phyloP scores from a whole-genome alignment of 768 basidiomycete genomes.

The Boletellus ananas region DNA sequence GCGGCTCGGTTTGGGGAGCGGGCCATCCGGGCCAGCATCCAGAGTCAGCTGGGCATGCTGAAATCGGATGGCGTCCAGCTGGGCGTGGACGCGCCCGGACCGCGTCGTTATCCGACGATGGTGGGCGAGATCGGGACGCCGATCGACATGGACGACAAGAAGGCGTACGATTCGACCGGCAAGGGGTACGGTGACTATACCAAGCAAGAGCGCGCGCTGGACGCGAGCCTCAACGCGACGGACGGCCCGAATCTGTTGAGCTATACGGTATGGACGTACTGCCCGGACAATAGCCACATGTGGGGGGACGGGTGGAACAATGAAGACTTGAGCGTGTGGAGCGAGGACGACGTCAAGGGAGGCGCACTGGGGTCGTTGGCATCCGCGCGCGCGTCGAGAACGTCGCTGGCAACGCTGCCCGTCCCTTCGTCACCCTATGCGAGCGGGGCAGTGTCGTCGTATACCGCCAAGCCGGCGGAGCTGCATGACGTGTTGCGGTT shows the following conservation, averaged over 20 bases:
- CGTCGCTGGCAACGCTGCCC: conserved; percentile 20
- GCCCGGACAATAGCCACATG: conserved; percentile 72
- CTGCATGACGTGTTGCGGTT: conserved; percentile 44
- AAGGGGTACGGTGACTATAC: conserved; percentile 69
- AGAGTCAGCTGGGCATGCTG: conserved; percentile 77
- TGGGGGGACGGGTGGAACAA: conserved; percentile 98
- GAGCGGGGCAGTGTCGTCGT: neutral
- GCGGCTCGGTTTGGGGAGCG: conserved; percentile 80
- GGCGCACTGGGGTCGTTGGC: conserved; percentile 1
- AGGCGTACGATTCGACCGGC: conserved; percentile 58
- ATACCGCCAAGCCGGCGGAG: neutral
- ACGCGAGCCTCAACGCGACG: conserved; percentile 73
- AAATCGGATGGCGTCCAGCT: conserved; percentile 69
- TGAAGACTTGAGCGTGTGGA: conserved; percentile 92
- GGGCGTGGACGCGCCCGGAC: conserved; percentile 29
- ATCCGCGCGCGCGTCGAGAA: conserved; percentile 14
- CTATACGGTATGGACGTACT: conserved; percentile 89
- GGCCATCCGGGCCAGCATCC: conserved; percentile 77
- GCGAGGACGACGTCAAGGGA: conserved; percentile 52
- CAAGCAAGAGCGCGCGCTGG: conserved; percentile 78
- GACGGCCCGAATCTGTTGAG: conserved; percentile 75
- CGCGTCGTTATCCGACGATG: conserved; percentile 67
- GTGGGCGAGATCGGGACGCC: conserved; percentile 97
- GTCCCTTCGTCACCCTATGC: conserved; percentile 16
- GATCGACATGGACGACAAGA: conserved; percentile 88